Evolutionary conservation across 2,329 filamentous ascomycete genomes (phyloP), one percentile per base, ranked within the genome.

Genomic region (Fusarium xyrophilum): DNA sequence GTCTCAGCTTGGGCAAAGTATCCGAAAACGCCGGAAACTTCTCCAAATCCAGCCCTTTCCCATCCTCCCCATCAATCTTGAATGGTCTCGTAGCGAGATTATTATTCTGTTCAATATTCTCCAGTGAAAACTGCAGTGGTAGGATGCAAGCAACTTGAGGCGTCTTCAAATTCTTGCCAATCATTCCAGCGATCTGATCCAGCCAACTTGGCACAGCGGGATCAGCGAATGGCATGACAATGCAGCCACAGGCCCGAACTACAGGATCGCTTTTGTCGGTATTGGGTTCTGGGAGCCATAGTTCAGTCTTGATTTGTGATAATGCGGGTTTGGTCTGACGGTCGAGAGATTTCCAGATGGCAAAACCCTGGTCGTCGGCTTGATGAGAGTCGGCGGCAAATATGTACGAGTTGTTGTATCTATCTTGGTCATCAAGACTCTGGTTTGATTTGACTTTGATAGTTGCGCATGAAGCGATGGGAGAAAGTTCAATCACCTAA

Each of bases 121-220:
- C 36, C 6, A 23, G 6, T 0, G 54, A 10, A 2, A 32, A 33
- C 0, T 25, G 9, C 1, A 65, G 7, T 3, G 62, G 62, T 2
- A 65, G 17, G 1, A 65, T 60, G 12, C 54, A 65, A 5, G 60
- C 23, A 11, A 65, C 62, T 14, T 54, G 60, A 0, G 62, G 62
- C 4, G 36, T 36, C 8, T n/a, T 28, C 7, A 57, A 21, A 5
- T 13, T 14, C 12, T 33, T 35, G 10, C 44, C 48, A 17, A 50
- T 60, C 5, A 39, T 35, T 6, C 40, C 36, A 2, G 40, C 47
- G 2, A 54, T 14, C 5, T 48, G 28, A 1, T 30, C 25, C 12
- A 65, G 9, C 62, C 62, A 65, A 12, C 17, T 2, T 5, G 54
- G 60, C 2, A 60, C 47, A 0, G 36, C 39, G 1, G 62, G 62